Base-by-base conservation (phyloP, 2,329 filamentous ascomycete species). In the Fusarium pininemorale region DNA sequence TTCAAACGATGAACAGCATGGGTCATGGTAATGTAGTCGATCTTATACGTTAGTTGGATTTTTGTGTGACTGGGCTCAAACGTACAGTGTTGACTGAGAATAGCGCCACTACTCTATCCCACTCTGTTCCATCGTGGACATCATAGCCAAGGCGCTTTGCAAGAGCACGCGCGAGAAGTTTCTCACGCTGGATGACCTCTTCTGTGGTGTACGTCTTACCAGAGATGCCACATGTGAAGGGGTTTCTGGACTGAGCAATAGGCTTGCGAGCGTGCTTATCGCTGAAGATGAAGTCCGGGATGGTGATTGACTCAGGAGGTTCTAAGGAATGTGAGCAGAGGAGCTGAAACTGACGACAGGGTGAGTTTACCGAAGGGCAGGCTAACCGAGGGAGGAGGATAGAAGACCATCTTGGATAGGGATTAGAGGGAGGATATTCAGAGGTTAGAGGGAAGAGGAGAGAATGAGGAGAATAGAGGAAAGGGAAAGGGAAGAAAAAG, bases 21-120 rank as follows among this genome's bases (percentile, higher is more conserved):
- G 44, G 89, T 89, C 37, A 94, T 83, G 9, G 93, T 90, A 69
- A 95, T 83, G 60, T 92, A 94, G 81, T 96, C 93, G 72, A 96
- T 90, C 89, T 94, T 28, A 41, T 20, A 30, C 18, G 56, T 57
- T 41, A 68, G 51, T n/a, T 24, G 18, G 26, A 13, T 6, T 28
- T 28, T 22, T 35, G 20, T 18, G 30, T 55, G 32, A 37, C 37
- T 42, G 51, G 35, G 24, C 32, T 28, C 30, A 13, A 16, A 78
- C 88, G 68, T 82, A 94, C 92, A 37, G 93, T 94, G 80, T 97
- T 97, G 67, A 95, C 82, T n/a, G 92, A 91, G 83, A 94, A 97
- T 35, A 95, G 85, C 9, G 87, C 92, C 54, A 94, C 85, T 30
- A 95, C 92, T 81, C 95, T 94, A 78, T 96, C 93, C 92, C 92